Evolutionary conservation across 768 basidiomycete genomes (phyloP), one percentile per base, ranked within the genome.

Genomic region (Leucocoprinus sp.): DNA sequence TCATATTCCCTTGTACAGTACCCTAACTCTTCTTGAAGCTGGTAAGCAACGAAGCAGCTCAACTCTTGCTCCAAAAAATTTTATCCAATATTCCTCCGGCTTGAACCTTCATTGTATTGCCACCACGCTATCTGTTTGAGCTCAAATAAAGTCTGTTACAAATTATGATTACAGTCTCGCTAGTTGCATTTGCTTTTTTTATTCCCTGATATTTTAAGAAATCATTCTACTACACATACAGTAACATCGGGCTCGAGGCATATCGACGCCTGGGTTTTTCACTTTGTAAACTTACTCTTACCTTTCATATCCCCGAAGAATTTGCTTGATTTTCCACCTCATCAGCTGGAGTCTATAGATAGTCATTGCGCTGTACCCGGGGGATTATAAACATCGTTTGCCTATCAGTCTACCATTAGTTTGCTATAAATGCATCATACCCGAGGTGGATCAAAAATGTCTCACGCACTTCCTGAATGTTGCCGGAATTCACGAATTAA

Each of bases 11-110:
- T 43, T 42, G n/a, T 40, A 18, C 14, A 42, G 50, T 41, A 26
- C 26, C 38, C 41, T 43, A 33, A 29, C 15, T 50, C 22, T 14
- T 5, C 4, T 36, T 29, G 9, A 42, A 87, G 84, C 71, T 84
- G 17, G 64, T 77, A 34, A 84, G 70, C 56, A 76, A 80, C 33
- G 84, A 84, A 65, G 76, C 84, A 50, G 83, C 84, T 6, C 67
- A 73, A 50, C 84, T 85, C 37, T 67, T 88, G 27, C 61, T 85
- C 49, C 77, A 82, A 44, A 71, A 72, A 53, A 72, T 78, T 37
- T 63, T 67, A 38, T 65, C 67, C 37, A 70, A 74, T 57, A 67
- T 76, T 50, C 75, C 75, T 37, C 39, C 61, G 17, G 66, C 50
- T 61, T 60, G 37, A 67, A 44, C 29, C 27, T 39, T 23, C 26